Base-by-base conservation (phyloP, 495 filamentous ascomycete genomes). In the Penicillium roqueforti region DNA sequence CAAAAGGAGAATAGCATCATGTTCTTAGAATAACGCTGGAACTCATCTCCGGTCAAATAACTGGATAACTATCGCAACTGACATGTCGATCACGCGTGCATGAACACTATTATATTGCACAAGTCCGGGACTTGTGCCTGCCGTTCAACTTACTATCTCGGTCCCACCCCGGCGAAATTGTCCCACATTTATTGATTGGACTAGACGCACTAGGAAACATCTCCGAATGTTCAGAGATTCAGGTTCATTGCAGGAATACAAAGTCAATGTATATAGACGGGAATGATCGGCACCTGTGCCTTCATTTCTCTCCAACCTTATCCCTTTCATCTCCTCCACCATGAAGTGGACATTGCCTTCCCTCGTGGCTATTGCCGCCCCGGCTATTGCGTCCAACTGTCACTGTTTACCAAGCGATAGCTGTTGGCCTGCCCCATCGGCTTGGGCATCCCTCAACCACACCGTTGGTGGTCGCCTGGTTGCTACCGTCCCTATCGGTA, bases 381-480 rank as follows among this genome's bases (percentile, higher is more conserved):
- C 55, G 19, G 57, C 49, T 16, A 13, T 58, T 29, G 60, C 58
- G n/a, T 34, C 22, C n/a, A 22, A 54, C 11, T 64, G 61, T 10
- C 61, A 55, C 49, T 64, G 58, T 49, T 34, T 64, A 34, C 71
- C 71, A 10, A 53, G 47, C 3, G 76, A 79, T 44, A 38, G 45
- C 32, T 69, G 68, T 58, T 78, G 76, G 76, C 76, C 76, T 13
- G 52, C 66, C 14, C 32, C 55, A 19, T 44, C 51, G 3, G 63
- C 63, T n/a, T 80, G 76, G 76, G 28, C 50, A 2, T 50, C 53
- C 1, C 51, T 80, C 8, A 79, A 79, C 53, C 34, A 32, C 18
- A 70, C 73, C 0, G 48, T 78, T 9, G 60, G 53, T 14, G 76
- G 76, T 28, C 59, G 65, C 23, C 60, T 80, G 39, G 46, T 79